Base-by-base conservation (phyloP, 2,329 filamentous ascomycete species). In the Diplodia scrobiculata region DNA sequence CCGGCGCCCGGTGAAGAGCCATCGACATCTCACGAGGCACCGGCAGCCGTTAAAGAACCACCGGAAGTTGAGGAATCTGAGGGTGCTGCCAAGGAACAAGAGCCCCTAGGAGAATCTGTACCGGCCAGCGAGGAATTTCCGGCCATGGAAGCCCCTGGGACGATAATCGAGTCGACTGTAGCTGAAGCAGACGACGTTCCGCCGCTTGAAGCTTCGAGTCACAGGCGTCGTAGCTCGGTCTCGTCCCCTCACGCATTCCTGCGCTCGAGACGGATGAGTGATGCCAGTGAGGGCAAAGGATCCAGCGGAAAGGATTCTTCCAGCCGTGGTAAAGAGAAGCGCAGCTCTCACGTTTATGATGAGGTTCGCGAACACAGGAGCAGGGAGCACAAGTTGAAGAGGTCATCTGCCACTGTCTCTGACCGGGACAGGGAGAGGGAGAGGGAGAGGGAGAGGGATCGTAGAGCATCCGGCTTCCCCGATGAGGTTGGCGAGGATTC, bases 281-380 rank as follows among this genome's bases (percentile, higher is more conserved):
- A 63, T 29, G 60, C 32, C 34, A 53, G 60, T 25, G 36, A 11
- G 5, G 48, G 25, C 6, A 63, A 45, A 29, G 48, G 19, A 11
- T 41, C 50, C 0, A 63, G 60, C n/a, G 17, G 50, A 13, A 63
- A 53, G 60, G 52, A 36, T 45, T 53, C 47, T 1, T 52, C 47
- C 14, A 63, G 60, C 60, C 21, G 25, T 6, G 48, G 52, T 32
- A 63, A 53, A 14, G 60, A 63, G 1, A 63, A 19, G 14, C 32
- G 36, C 13, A 13, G 41, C 19, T 29, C 19, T 13, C 58, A 19
- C 27, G n/a, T 25, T n/a, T 11, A 14, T 1, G 29, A 27, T 2
- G 58, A 48, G 19, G 17, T 32, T 13, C 47, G 50, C n/a, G 19
- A 34, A 17, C 25, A 25, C 29, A 34, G 60, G 10, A 50, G 27